Evolutionary conservation across 768 basidiomycete species (phyloP), one percentile per base, ranked within the genome.

Genomic region (Boletus rex-veris): DNA sequence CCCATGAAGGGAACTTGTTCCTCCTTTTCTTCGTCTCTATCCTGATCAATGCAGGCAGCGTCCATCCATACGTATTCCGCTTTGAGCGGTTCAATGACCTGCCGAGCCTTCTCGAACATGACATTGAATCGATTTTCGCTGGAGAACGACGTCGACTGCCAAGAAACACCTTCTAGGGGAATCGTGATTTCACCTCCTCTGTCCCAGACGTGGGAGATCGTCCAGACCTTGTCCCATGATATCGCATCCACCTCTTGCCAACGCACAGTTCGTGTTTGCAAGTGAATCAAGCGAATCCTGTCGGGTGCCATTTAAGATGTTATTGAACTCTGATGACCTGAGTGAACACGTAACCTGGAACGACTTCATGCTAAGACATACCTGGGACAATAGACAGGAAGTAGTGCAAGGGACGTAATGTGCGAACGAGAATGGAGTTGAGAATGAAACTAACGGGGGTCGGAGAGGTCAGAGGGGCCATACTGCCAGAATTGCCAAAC

Each of bases 151-250:
- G 18, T 33, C 4, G 55, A 49, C n/a, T 11, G 10, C 53, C 47
- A 57, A 18, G 47, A 40, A n/a, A 48, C 12, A 36, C 53, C 56
- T 1, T 11, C 4, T 10, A 57, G 24, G 18, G 53, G 53, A 30
- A 57, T 48, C 15, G 7, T 14, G 36, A 37, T 54, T 15, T 38
- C 24, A 1, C 4, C 31, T 26, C 31, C 53, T 43, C 6, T 21
- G 16, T 57, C 55, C 55, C 55, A 57, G 42, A 55, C 28, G 11
- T 49, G 55, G 16, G 55, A 48, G n/a, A 55, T 45, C 9, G 55
- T 46, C 55, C 55, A 57, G 19, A 49, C 43, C 3, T 30, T 55
- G 42, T 36, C 54, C 55, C 55, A 57, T 0, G 9, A 7, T 45
- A 56, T 7, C 19, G 12, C 10, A 16, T 45, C 33, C 8, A 57